Conservation (phyloP, 176 grass and related monocot genomes). For the Carex myosuroides region DNA sequence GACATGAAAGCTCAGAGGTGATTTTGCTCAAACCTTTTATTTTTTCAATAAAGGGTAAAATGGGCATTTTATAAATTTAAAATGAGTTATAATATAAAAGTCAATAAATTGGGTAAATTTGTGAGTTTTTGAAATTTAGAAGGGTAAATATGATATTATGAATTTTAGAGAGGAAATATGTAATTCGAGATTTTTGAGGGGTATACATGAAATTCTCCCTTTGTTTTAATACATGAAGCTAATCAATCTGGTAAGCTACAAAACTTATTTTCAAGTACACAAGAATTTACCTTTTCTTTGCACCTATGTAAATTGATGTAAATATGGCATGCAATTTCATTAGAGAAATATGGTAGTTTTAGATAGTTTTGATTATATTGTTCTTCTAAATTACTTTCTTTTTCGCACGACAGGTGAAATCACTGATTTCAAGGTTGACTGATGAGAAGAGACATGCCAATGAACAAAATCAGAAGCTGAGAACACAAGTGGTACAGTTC, state of each 20-base stretch:
- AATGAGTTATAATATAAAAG: no score
- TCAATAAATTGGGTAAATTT: no score
- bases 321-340: not conserved
- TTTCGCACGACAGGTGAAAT: slow-evolving; percentile 29
- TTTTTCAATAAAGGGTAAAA: no score
- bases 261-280: not conserved
- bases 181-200: no score
- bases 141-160: no score
- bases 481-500: slow-evolving; percentile 48
- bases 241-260: not conserved
- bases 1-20: slow-evolving; percentile 47
- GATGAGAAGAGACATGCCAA: slow-evolving; percentile 38
- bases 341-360: not conserved
- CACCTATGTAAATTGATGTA: not conserved
- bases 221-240: not conserved
- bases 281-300: not conserved
- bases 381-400: not conserved
- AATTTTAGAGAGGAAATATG: no score
- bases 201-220: not conserved
- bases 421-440: slow-evolving; percentile 32
- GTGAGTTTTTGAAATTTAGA: no score
- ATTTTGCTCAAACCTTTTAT: slow-evolving; percentile 4
- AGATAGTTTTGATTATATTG: not conserved
- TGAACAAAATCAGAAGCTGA: slow-evolving; percentile 68
- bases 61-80: no score